Evolutionary conservation across 371 early-diverging fungal species (phyloP), one percentile per base, ranked within the genome.

Genomic region (Umbelopsis sp.): DNA sequence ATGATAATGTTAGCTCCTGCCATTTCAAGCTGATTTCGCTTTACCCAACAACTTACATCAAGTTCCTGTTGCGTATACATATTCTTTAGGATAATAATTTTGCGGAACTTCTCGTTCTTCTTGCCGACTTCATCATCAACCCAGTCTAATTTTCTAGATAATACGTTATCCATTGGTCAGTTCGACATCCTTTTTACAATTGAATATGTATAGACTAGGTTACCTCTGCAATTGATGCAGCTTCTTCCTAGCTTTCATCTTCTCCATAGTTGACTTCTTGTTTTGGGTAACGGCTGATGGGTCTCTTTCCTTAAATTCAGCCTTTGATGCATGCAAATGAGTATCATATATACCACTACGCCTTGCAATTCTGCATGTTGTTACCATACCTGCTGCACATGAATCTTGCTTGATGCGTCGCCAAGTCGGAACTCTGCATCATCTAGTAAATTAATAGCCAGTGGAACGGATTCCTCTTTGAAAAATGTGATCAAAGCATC

Each of bases 41-140:
- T 29, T 29, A 24, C 24, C 18, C 3, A 64, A 24, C 35, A 18
- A 8, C 69, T 69, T 84, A 90, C 91, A 78, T 96, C 95, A 4
- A 98, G 71, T 76, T 98, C 97, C 63, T 91, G 76, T 25, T 87
- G 80, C 2, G 95, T 94, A 73, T 96, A 98, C 97, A 98, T 97
- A 72, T 94, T 87, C 76, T 95, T 96, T 51, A 98, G 78, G 53
- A 97, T 89, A 11, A 97, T 96, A 63, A 94, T 90, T 72, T 92
- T 92, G 64, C 78, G 77, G 72, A 90, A 91, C 71, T 92, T 91
- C 22, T 93, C 94, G 10, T 85, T 75, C 70, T 88, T 92, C 50
- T 88, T 87, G 24, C 90, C 87, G 8, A 72, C 74, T 57, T 89
- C 89, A n/a, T 89, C 90, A 16, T 98, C 97, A 63, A 89, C 87